Evolutionary conservation across 2,329 filamentous ascomycete species (phyloP).

Genomic region (Neoarthrinium moseri): DNA sequence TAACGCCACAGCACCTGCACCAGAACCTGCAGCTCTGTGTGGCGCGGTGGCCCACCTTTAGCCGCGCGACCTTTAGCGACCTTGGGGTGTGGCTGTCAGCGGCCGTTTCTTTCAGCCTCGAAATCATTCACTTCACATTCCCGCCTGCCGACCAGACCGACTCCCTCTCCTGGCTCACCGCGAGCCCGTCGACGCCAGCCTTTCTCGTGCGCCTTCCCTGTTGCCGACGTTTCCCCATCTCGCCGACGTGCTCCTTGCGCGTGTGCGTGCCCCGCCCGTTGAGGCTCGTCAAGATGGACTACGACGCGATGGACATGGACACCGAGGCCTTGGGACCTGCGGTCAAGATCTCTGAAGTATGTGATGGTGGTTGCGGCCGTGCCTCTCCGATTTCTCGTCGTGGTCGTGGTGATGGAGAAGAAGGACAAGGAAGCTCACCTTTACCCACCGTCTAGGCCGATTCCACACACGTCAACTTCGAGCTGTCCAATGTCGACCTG

Average conservation of each 20-base stretch:
- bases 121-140: slow-evolving; percentile 7
- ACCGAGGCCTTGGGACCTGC: slow-evolving; percentile 55
- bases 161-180: too few species aligned
- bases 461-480: slow-evolving; percentile 81
- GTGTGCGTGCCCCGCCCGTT: slow-evolving; percentile 5
- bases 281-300: slow-evolving; percentile 44
- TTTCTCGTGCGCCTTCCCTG: background rate
- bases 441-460: slow-evolving; percentile 60
- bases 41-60: background rate
- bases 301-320: slow-evolving; percentile 60
- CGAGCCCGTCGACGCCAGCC: too few species aligned
- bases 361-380: slow-evolving; percentile 14
- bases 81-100: too few species aligned
- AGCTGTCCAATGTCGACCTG: slow-evolving; percentile 84
- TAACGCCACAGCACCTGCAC: too few species aligned
- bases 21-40: too few species aligned
- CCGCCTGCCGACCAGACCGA: too few species aligned
- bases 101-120: slow-evolving; percentile 7
- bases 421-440: background rate
- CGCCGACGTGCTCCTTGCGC: background rate
- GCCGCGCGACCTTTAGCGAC: background rate
- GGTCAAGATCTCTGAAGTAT: slow-evolving; percentile 61
- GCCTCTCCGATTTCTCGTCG: too few species aligned
- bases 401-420: too few species aligned
- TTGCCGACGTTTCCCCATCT: background rate